Base-by-base conservation (phyloP, 2,329 filamentous ascomycete genomes). In the Diaporthe longicolla region DNA sequence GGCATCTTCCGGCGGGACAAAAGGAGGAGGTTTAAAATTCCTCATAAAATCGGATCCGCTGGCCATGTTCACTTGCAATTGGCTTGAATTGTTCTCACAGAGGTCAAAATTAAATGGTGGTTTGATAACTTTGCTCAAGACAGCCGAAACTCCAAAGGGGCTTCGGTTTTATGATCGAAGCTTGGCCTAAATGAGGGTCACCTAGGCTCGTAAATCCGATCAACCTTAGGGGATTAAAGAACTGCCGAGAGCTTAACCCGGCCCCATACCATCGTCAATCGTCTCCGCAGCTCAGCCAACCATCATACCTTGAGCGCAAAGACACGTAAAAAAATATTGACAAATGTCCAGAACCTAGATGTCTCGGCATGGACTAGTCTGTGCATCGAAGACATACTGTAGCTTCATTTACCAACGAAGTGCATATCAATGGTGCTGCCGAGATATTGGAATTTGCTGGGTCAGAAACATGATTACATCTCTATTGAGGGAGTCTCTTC, bases 1-100 rank as follows among this genome's bases (percentile, higher is more conserved):
- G 21, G 72, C 74, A 52, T 73, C 66, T 24, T 68, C 73, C 4
- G 74, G 74, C 24, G 74, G 71, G 8, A 63, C n/a, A 6, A 75
- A 75, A 19, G 63, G 61, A 1, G 74, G 72, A 32, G 55, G 55
- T 6, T 55, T 65, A 32, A 73, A 73, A 4, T 29, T 43, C 15
- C 37, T 71, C 69, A 63, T n/a, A 11, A 71, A 54, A 7, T 61
- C 55, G 15, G 29, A 52, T 13, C 26, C 24, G 1, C 2, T 6
- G 2, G n/a, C 29, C 57, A 63, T 71, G 10, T 45, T 43, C 26
- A n/a, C 8, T 48, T 10, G n/a, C 11, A 37, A 45, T 5, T 29
- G 40, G 15, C 19, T 70, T n/a, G 5, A 35, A 21, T 11, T 32
- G 15, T 43, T 43, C 17, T 43, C 6, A 15, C 40, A 19, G 19